Base-by-base conservation (phyloP, 2,329 filamentous ascomycete genomes). In the Phoma sp. region DNA sequence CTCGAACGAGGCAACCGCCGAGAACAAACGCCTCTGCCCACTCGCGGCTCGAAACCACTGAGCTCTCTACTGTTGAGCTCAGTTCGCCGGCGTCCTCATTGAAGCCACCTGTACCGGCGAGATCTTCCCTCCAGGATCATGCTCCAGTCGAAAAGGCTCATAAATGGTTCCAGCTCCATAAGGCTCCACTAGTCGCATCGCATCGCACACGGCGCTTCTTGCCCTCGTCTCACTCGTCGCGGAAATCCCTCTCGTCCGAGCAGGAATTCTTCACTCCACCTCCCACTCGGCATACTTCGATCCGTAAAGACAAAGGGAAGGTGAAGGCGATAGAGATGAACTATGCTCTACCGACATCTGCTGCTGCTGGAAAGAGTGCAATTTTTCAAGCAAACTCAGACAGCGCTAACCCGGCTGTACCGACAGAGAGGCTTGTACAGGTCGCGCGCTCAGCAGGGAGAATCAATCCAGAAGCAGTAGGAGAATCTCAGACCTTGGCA, bases 181-280 rank as follows among this genome's bases (percentile, higher is more conserved):
- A 45, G 7, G 24, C 32, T 24, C 50, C 53, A 44, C 17, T 17
- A 2, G 9, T 13, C 43, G 21, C 21, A 19, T 35, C 33, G 4
- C 10, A 21, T 29, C 13, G 32, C 41, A 10, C 48, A 17, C 17
- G 40, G 9, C 35, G 19, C 31, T 8, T 13, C 7, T 5, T 31
- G 12, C 10, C 25, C 27, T 56, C 58, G 0, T 56, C 47, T 9
- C 31, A 32, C 13, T 60, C 52, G 0, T 58, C 54, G 17, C 36
- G 17, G 9, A 43, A 43, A 22, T 54, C 52, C 1, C 32, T 38
- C 0, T 48, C 44, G 3, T 60, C 58, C 3, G 49, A 57, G 2
- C 44, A 58, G 25, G 57, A 63, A 5, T 61, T 57, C 38, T 68
- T 61, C 9, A 65, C 60, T 13, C 58, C 65, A 19, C 57, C 57